phyloP scores from a whole-genome alignment of 2,329 filamentous ascomycete species.

The Dactylellina haptotyla region DNA sequence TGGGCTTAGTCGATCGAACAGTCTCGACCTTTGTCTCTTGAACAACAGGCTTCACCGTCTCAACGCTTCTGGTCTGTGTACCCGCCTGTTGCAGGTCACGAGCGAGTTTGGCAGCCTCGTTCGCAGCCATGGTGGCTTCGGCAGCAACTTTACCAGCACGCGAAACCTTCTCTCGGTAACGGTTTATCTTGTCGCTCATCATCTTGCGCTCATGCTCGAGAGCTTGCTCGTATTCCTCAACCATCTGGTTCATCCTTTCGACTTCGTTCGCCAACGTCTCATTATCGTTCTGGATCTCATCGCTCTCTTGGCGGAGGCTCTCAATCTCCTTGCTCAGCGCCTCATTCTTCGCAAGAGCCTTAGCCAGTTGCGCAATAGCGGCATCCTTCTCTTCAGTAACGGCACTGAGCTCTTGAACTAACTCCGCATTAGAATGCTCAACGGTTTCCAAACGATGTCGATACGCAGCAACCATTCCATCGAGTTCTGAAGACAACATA shows the following conservation, averaged over 20 bases:
- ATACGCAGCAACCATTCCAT: slow-evolving; percentile 54
- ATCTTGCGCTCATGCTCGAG: slow-evolving; percentile 45
- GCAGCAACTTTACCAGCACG: slow-evolving; percentile 54
- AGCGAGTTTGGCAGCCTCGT: slow-evolving; percentile 47
- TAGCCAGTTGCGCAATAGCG: slow-evolving; percentile 55
- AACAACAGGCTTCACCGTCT: neutral
- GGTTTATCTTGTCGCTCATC: slow-evolving; percentile 54
- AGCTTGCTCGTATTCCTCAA: slow-evolving; percentile 39
- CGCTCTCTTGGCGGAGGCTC: slow-evolving; percentile 53
- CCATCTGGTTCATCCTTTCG: slow-evolving; percentile 50
- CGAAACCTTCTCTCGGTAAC: slow-evolving; percentile 53
- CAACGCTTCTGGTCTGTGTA: slow-evolving; percentile 12
- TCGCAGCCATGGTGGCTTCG: slow-evolving; percentile 56
- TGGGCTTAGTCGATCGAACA: slow-evolving; percentile 6
- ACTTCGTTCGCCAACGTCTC: slow-evolving; percentile 54
- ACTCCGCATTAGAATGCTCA: slow-evolving; percentile 46
- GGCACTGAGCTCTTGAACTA: slow-evolving; percentile 48
- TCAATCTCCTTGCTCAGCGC: slow-evolving; percentile 18
- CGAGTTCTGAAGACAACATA: no score
- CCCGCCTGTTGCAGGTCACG: slow-evolving; percentile 13
- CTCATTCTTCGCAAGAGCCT: slow-evolving; percentile 34
- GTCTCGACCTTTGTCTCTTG: slow-evolving; percentile 18
- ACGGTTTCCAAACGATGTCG: slow-evolving; percentile 55
- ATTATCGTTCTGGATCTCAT: slow-evolving; percentile 56
- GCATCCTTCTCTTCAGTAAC: slow-evolving; percentile 56